Conservation (phyloP, 306 rosid genomes). For the Vachellia pachyceras region DNA sequence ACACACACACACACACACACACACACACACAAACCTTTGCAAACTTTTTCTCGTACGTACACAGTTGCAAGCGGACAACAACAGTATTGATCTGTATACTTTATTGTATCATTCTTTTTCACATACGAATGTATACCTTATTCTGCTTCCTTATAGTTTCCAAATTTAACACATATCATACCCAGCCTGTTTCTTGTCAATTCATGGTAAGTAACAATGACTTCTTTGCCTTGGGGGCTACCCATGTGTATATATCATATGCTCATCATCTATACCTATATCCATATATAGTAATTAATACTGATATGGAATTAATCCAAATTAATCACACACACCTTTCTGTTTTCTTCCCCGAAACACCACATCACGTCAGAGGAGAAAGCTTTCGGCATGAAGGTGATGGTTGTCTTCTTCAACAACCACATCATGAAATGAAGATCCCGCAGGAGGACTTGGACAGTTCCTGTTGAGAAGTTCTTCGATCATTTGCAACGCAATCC, state of each 20-base stretch:
- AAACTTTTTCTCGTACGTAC: no score
- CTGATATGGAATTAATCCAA: neutral
- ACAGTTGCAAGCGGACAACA: no score
- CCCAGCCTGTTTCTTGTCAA: neutral
- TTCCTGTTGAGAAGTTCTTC: constrained; percentile 84
- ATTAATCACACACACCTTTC: neutral
- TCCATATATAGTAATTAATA: neutral
- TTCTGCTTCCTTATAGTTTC: neutral
- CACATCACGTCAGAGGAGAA: neutral
- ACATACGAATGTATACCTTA: neutral
- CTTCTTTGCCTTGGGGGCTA: neutral
- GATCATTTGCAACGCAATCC: constrained; percentile 87
- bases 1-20: no score
- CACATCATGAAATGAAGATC: constrained; percentile 44
- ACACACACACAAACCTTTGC: no score
- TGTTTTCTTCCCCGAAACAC: neutral
- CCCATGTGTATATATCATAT: neutral
- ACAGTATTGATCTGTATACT: no score
- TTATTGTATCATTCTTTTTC: no score
- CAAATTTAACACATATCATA: neutral
- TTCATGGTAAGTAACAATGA: neutral
- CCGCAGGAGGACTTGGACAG: constrained; percentile 56
- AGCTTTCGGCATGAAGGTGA: neutral
- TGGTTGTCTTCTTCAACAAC: constrained; percentile 33
- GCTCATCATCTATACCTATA: neutral